Base-by-base conservation (phyloP, 2,329 filamentous ascomycete genomes). In the Aspergillus hiratsukae region DNA sequence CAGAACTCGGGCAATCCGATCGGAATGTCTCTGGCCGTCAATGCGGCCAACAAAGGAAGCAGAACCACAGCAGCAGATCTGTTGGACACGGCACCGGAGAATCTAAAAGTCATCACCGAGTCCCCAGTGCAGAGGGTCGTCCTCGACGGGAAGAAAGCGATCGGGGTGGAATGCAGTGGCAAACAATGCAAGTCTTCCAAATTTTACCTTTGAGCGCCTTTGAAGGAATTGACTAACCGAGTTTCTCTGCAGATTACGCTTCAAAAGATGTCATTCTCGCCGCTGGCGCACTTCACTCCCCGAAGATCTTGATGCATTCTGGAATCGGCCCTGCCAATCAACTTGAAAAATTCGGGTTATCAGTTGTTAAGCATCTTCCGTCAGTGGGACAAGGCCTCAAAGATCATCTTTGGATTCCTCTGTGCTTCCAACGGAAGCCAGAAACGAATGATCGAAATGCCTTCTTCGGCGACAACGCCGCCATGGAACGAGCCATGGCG, bases 1-100 rank as follows among this genome's bases (percentile, higher is more conserved):
- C 76, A 82, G 41, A 86, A 86, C 59, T 81, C 78, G 7, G 84
- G 84, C 0, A 77, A 86, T 62, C 82, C 81, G 0, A 72, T 85
- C 29, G 84, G 84, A 3, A 78, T 86, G 70, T 77, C 76, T 1
- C 68, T 80, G 46, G 64, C 76, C 17, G 78, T 82, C 59, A 80
- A 78, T 49, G 82, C 81, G 10, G 74, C 78, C n/a, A 64, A 74
- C 27, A 71, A 77, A 7, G 82, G 81, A 0, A 51, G 74, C 8
- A 73, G 82, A 19, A 78, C 77, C 0, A 85, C 82, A 0, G 78
- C 83, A 0, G 72, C 73, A 1, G 82, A 83, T 57, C 70, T 84
- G 48, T 60, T 86, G 10, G 58, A 61, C 1, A 63, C 69, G 3
- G 48, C 64, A 0, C 80, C 81, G 0, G 64, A 72, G 0, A 87